phyloP scores from a whole-genome alignment of 352 stramenopile genomes.

The Phytophthora ramorum region DNA sequence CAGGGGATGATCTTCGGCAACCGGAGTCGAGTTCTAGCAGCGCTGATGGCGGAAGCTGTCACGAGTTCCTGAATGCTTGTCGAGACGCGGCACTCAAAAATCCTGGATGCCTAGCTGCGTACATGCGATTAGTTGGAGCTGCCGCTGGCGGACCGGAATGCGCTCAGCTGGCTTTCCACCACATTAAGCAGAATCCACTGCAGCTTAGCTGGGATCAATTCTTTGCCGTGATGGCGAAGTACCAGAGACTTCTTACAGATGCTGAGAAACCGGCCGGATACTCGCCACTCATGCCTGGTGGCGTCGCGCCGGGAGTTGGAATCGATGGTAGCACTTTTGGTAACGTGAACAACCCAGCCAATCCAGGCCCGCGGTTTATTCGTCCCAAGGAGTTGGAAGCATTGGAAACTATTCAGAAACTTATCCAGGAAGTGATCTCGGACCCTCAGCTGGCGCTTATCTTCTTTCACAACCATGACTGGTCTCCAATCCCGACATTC shows the following conservation, averaged over 20 bases:
- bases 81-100: conserved; percentile 82
- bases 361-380: conserved; percentile 72
- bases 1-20: conserved; percentile 31
- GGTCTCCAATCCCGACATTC: conserved; percentile 83
- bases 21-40: conserved; percentile 25
- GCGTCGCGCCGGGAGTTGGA: conserved; percentile 34
- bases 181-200: conserved; percentile 86
- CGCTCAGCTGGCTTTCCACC: conserved; percentile 81
- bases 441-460: conserved; percentile 79
- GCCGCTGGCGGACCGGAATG: conserved; percentile 72
- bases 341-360: conserved; percentile 24
- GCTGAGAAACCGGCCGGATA: conserved; percentile 62
- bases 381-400: conserved; percentile 84
- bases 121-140: conserved; percentile 77
- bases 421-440: conserved; percentile 82
- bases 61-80: conserved; percentile 72
- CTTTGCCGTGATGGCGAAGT: conserved; percentile 86
- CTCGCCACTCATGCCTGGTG: conserved; percentile 43
- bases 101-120: conserved; percentile 72
- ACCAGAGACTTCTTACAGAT: conserved; percentile 79
- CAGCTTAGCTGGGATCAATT: conserved; percentile 88
- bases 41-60: conserved; percentile 50
- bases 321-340: conserved; percentile 40
- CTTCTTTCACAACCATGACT: conserved; percentile 90
- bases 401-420: conserved; percentile 78